These are phyloP conservation scores for Sarocladium strictum DNA, from an alignment of 2,329 filamentous ascomycete species.

Conservation along the genomic window DNA sequence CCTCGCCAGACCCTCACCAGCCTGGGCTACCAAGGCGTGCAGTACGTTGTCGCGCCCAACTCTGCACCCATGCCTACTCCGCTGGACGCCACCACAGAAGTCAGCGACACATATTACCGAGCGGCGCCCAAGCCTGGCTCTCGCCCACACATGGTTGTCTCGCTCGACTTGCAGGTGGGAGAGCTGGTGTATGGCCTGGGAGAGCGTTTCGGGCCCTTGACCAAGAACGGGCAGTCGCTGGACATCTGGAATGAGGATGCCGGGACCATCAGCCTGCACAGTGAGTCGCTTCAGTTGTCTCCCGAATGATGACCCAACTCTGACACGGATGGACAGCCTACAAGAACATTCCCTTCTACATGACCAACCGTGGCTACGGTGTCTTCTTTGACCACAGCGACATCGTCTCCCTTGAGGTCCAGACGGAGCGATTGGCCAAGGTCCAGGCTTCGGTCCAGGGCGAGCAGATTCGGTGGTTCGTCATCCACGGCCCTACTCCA, in stretches of 20 bases:
- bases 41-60: constrained; percentile 4
- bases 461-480: constrained; percentile 66
- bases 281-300: neutral
- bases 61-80: constrained; percentile 3
- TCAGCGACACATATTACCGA: constrained; percentile 27
- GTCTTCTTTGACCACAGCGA: constrained; percentile 69
- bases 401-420: constrained; percentile 65
- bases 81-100: neutral
- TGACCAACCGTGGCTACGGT: constrained; percentile 69
- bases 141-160: constrained; percentile 51
- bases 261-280: constrained; percentile 60
- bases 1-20: constrained; percentile 27
- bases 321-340: constrained; percentile 42
- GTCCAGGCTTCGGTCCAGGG: constrained; percentile 64
- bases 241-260: constrained; percentile 59
- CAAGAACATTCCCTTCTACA: constrained; percentile 66
- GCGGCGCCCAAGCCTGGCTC: constrained; percentile 28
- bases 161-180: constrained; percentile 47
- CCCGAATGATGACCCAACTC: neutral
- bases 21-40: constrained; percentile 30
- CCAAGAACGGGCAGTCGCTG: constrained; percentile 67
- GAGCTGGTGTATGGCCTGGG: constrained; percentile 71
- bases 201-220: constrained; percentile 70
- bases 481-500: constrained; percentile 65
- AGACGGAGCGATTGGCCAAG: constrained; percentile 65